Conservation (phyloP, 257 asterid species). For the Nicotiana paniculata region DNA sequence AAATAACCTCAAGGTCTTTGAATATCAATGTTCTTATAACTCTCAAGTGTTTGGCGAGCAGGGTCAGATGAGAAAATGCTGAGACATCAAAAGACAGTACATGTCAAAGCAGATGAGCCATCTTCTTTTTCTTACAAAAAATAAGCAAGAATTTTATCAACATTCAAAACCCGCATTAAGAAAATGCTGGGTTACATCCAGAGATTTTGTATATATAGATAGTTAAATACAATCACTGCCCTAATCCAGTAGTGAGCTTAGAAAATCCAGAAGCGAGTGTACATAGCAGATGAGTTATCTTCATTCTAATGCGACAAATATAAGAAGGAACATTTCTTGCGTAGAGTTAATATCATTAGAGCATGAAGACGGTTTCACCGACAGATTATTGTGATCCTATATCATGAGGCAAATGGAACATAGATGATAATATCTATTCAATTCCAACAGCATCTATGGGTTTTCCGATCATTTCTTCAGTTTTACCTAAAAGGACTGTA, state of each 20-base stretch:
- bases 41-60: neutral
- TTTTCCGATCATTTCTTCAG: too few relatives aligned
- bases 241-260: neutral
- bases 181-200: neutral
- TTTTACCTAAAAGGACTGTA: too few relatives aligned
- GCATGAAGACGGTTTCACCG: too few relatives aligned
- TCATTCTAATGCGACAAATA: too few relatives aligned
- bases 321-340: too few relatives aligned
- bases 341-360: too few relatives aligned
- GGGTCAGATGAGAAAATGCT: neutral
- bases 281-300: too few relatives aligned
- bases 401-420: too few relatives aligned
- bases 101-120: neutral
- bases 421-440: too few relatives aligned
- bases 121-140: neutral
- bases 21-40: neutral
- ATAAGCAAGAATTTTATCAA: neutral
- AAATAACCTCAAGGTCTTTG: neutral
- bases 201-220: neutral
- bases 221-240: neutral
- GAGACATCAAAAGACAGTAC: neutral
- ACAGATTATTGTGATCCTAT: too few relatives aligned
- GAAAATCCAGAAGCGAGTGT: neutral
- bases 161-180: neutral
- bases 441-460: too few relatives aligned